Conservation (phyloP, 768 basidiomycete genomes). For the Boletus coccyginus region DNA sequence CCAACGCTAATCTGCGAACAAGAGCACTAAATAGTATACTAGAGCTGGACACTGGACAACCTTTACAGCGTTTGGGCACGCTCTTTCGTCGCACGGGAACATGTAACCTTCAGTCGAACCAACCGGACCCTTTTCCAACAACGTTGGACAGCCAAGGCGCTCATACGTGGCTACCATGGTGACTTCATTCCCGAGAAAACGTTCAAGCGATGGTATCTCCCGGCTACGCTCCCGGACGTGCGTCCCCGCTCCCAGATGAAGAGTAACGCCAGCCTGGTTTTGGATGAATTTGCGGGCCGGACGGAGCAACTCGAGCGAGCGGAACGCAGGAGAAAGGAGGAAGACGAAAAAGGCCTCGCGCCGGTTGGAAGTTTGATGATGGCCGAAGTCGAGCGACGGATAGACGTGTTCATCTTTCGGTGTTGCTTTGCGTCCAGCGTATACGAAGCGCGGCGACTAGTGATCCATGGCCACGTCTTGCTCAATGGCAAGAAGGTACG, state of each 20-base stretch:
- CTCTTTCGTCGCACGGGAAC: slow-evolving; percentile 45
- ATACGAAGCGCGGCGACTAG: slow-evolving; percentile 83
- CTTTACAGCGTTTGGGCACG: slow-evolving; percentile 88
- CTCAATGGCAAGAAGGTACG: slow-evolving; percentile 89
- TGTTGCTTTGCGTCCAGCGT: slow-evolving; percentile 86
- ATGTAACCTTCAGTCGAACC: slow-evolving; percentile 56
- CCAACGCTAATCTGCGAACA: background rate
- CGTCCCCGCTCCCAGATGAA: slow-evolving; percentile 50
- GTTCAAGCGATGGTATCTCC: slow-evolving; percentile 95
- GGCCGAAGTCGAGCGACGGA: slow-evolving; percentile 86
- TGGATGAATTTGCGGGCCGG: slow-evolving; percentile 61
- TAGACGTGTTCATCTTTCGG: slow-evolving; percentile 91
- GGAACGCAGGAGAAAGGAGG: slow-evolving; percentile 49
- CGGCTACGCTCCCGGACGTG: slow-evolving; percentile 80
- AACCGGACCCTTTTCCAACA: slow-evolving; percentile 79
- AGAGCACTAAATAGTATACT: slow-evolving; percentile 7
- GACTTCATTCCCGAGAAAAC: slow-evolving; percentile 90
- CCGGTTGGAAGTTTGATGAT: slow-evolving; percentile 97
- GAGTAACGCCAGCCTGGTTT: slow-evolving; percentile 37
- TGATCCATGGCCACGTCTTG: slow-evolving; percentile 82
- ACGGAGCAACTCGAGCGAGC: slow-evolving; percentile 39
- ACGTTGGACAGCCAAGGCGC: slow-evolving; percentile 83
- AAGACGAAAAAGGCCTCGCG: slow-evolving; percentile 62
- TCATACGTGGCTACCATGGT: slow-evolving; percentile 92
- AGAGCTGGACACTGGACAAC: slow-evolving; percentile 91